Evolutionary conservation across 352 stramenopile species (phyloP).

Genomic region (Globisporangium barbulae): DNA sequence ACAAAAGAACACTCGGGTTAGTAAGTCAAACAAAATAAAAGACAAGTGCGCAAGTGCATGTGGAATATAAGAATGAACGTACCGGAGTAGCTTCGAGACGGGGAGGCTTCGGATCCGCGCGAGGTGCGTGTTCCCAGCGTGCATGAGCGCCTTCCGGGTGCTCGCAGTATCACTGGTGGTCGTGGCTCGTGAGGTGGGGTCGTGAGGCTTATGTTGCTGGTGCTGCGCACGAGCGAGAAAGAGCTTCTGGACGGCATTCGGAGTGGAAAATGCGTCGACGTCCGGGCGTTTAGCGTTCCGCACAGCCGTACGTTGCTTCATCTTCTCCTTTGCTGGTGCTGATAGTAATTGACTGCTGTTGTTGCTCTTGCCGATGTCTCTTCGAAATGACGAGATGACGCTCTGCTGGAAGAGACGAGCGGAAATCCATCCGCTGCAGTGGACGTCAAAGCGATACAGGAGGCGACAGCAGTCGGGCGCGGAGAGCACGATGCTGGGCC

Average conservation of each 20-base stretch:
- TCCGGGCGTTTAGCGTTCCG: slow-evolving; percentile 30
- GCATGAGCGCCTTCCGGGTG: slow-evolving; percentile 18
- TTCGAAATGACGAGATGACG: slow-evolving; percentile 15
- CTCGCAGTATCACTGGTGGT: neutral
- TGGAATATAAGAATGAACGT: slow-evolving; percentile 11
- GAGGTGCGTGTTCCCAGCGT: slow-evolving; percentile 32
- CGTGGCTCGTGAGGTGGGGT: neutral
- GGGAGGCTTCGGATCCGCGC: slow-evolving; percentile 40
- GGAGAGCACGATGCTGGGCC: neutral
- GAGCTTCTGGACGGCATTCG: slow-evolving; percentile 36
- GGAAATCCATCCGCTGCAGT: slow-evolving; percentile 25
- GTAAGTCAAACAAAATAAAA: neutral
- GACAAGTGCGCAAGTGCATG: neutral
- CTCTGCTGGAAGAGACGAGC: slow-evolving; percentile 15
- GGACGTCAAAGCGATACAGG: slow-evolving; percentile 39
- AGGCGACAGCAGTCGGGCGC: slow-evolving; percentile 31
- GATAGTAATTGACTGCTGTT: neutral
- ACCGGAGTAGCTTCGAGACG: slow-evolving; percentile 40
- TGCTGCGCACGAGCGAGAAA: slow-evolving; percentile 29
- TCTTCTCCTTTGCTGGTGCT: neutral
- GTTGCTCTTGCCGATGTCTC: slow-evolving; percentile 1
- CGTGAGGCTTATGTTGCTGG: slow-evolving; percentile 1
- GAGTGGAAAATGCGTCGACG: slow-evolving; percentile 35
- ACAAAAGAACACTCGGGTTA: neutral
- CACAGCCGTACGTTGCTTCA: slow-evolving; percentile 11